Percentiles rank a stretch among this genome's conserved stretches.
Evolutionary conservation across 768 basidiomycete genomes (phyloP).

Genomic region (Lentinula raphanica): DNA sequence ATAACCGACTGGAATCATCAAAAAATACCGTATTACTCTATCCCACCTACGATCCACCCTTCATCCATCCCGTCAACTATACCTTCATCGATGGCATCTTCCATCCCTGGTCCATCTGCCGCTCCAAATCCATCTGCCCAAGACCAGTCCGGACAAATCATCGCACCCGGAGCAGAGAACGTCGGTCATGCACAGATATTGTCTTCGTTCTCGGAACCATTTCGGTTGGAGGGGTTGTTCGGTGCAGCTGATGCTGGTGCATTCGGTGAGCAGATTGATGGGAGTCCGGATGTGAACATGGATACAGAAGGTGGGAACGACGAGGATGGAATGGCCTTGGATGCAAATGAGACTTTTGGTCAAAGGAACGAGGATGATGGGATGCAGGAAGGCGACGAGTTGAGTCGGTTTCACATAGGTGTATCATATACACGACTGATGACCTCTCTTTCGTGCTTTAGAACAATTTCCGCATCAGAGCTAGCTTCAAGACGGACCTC

Average conservation of each 20-base stretch:
- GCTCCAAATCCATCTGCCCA: constrained; percentile 22
- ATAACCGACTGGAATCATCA: constrained; percentile 94
- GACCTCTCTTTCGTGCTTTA: not conserved
- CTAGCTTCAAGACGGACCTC: constrained; percentile 14
- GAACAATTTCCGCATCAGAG: not conserved
- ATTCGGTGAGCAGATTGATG: constrained; percentile 40
- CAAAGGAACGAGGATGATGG: constrained; percentile 34
- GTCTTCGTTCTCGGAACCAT: constrained; percentile 64
- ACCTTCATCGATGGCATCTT: not conserved
- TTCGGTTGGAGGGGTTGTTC: constrained; percentile 76
- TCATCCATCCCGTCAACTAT: constrained; percentile 60
- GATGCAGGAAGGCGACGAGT: constrained; percentile 24
- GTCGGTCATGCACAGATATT: constrained; percentile 82
- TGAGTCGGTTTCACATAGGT: constrained; percentile 16
- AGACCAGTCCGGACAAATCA: constrained; percentile 18
- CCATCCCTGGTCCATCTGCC: constrained; percentile 2
- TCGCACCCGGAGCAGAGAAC: constrained; percentile 72
- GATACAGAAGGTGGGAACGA: constrained; percentile 36
- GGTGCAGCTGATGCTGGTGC: constrained; percentile 78
- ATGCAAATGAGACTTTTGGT: constrained; percentile 33
- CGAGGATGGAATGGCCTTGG: constrained; percentile 34
- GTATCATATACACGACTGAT: not conserved
- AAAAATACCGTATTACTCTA: constrained; percentile 86
- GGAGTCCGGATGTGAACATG: constrained; percentile 35
- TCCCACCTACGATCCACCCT: constrained; percentile 74